These are phyloP conservation scores for Tulasnella sp. DNA, from an alignment of 768 basidiomycete species.

Conservation along the genomic window DNA sequence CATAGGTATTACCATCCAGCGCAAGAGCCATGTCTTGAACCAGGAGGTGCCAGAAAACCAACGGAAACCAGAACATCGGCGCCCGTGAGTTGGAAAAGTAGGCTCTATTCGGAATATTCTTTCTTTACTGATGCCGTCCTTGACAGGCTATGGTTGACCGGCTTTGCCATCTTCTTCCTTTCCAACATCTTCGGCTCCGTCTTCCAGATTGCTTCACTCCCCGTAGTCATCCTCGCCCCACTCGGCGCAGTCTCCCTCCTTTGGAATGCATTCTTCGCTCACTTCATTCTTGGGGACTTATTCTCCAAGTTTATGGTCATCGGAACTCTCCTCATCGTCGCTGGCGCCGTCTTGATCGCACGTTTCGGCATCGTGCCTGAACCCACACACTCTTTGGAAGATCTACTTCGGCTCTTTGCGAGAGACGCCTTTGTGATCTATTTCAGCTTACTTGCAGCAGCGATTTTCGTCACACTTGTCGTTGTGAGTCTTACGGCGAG, in stretches of 20 bases:
- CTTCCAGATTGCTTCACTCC: conserved; percentile 90
- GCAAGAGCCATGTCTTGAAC: conserved; percentile 89
- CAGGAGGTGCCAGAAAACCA: conserved; percentile 66
- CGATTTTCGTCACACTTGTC: conserved; percentile 62
- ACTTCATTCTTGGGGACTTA: conserved; percentile 78
- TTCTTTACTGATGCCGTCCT: neutral
- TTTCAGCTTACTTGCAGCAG: conserved; percentile 69
- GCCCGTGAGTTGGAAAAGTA: conserved; percentile 63
- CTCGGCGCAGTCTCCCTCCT: conserved; percentile 90
- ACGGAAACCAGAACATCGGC: conserved; percentile 70
- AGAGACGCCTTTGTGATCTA: conserved; percentile 79
- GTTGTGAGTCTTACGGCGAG: conserved; percentile 54
- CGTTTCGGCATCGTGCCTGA: conserved; percentile 92
- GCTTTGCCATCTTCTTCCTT: conserved; percentile 83
- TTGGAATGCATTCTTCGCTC: conserved; percentile 93
- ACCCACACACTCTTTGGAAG: conserved; percentile 81
- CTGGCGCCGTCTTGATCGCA: conserved; percentile 86
- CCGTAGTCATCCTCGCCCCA: conserved; percentile 92
- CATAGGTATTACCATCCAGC: conserved; percentile 80
- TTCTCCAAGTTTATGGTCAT: conserved; percentile 84
- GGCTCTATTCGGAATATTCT: neutral
- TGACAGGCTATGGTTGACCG: conserved; percentile 80
- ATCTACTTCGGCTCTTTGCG: conserved; percentile 74
- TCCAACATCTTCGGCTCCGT: conserved; percentile 87
- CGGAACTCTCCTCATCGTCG: conserved; percentile 86